Conservation (phyloP, 2,329 filamentous ascomycete species). For the Colletotrichum siamense region DNA sequence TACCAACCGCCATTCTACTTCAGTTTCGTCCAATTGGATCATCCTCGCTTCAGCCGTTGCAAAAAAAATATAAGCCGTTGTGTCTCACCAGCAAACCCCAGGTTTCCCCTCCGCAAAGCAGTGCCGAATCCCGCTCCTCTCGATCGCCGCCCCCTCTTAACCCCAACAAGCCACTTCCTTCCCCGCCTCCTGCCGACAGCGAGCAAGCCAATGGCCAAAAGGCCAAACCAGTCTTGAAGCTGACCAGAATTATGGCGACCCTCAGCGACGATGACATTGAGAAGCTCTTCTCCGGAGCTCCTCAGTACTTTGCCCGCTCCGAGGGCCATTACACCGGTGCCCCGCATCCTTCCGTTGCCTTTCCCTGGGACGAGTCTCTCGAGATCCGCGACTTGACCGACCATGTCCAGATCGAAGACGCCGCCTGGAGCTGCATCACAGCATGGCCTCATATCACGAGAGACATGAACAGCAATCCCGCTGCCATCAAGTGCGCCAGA, state of each 20-base stretch:
- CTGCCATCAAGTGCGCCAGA: slow-evolving; percentile 45
- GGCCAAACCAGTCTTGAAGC: slow-evolving; percentile 52
- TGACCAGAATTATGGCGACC: slow-evolving; percentile 64
- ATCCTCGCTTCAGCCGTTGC: slow-evolving; percentile 22
- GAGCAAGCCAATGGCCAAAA: slow-evolving; percentile 44
- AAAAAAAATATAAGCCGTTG: slow-evolving; percentile 9
- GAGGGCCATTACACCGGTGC: slow-evolving; percentile 65
- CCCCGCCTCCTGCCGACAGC: slow-evolving; percentile 50
- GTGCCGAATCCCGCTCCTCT: slow-evolving; percentile 21
- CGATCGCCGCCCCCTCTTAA: slow-evolving; percentile 41
- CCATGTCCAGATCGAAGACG: slow-evolving; percentile 66
- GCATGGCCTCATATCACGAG: slow-evolving; percentile 67
- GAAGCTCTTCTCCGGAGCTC: slow-evolving; percentile 77
- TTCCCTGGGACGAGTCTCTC: slow-evolving; percentile 70
- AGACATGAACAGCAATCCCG: slow-evolving; percentile 51
- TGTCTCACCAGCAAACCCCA: slow-evolving; percentile 23
- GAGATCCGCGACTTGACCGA: slow-evolving; percentile 69
- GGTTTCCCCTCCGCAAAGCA: slow-evolving; percentile 23
- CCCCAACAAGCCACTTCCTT: slow-evolving; percentile 63
- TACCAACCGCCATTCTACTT: neutral
- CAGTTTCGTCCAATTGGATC: neutral
- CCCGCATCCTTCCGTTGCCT: slow-evolving; percentile 68
- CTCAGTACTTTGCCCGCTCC: slow-evolving; percentile 70
- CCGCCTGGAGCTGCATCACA: slow-evolving; percentile 67
- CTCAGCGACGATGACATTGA: slow-evolving; percentile 66